A percentile compares a stretch with the other conserved stretches of the same genome.
These are phyloP conservation scores for Aspergillus pseudoviridinutans DNA, from an alignment of 2,329 filamentous ascomycete species.

Conservation along the genomic window DNA sequence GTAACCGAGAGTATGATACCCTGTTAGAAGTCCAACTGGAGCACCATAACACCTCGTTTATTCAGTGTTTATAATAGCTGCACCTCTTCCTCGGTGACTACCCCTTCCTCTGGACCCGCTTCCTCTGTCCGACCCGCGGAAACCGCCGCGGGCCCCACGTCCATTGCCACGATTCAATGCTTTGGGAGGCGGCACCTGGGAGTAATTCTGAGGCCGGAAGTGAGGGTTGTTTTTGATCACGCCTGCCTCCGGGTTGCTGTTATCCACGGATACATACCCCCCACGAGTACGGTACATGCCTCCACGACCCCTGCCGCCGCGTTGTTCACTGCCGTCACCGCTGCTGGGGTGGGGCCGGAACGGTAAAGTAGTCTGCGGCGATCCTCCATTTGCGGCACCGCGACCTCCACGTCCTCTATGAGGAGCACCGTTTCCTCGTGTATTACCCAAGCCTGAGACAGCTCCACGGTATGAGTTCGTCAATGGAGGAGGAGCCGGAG, in stretches of 20 bases:
- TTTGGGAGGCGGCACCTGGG: constrained; percentile 48
- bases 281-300: constrained; percentile 25
- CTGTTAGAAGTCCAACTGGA: neutral
- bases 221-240: constrained; percentile 53
- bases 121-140: constrained; percentile 25
- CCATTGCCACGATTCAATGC: constrained; percentile 36
- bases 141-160: constrained; percentile 30
- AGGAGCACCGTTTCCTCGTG: constrained; percentile 31
- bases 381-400: constrained; percentile 23
- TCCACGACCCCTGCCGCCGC: constrained; percentile 25
- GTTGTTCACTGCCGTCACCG: constrained; percentile 11
- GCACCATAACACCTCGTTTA: neutral
- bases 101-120: constrained; percentile 28
- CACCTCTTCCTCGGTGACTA: constrained; percentile 24
- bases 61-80: constrained; percentile 2
- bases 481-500: constrained; percentile 54
- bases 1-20: neutral
- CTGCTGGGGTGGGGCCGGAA: constrained; percentile 30
- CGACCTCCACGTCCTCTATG: constrained; percentile 32
- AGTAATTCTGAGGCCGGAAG: constrained; percentile 53
- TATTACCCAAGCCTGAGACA: constrained; percentile 44
- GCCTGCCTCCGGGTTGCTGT: constrained; percentile 50
- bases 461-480: constrained; percentile 57
- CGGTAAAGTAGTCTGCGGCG: constrained; percentile 23
- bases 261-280: constrained; percentile 43